A percentile compares a stretch with the other conserved stretches of the same genome.
These are phyloP conservation scores for Chenopodium berlandieri DNA, from an alignment of 148 eudicot genomes.

Conservation along the genomic window DNA sequence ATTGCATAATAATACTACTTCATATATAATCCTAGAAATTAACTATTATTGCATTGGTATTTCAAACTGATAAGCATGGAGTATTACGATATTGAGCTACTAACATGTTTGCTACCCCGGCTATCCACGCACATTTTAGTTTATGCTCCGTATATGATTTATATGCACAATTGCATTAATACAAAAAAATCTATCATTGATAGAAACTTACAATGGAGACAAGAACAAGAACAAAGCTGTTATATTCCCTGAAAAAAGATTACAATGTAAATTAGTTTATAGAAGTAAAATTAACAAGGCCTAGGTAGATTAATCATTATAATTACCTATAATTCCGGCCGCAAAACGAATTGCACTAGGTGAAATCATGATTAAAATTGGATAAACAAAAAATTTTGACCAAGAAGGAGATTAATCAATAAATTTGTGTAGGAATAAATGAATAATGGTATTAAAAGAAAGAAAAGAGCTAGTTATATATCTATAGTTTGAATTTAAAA, in stretches of 20 bases:
- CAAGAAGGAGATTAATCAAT: background rate
- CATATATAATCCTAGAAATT: no score
- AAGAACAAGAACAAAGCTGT: slow-evolving; percentile 54
- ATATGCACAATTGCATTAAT: background rate
- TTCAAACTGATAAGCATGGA: no score
- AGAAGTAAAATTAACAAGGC: background rate
- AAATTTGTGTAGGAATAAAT: background rate
- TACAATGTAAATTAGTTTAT: background rate
- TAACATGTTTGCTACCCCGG: no score
- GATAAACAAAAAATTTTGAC: background rate
- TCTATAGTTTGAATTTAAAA: background rate
- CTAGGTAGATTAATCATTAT: background rate
- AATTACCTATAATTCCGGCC: slow-evolving; percentile 44
- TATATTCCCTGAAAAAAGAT: slow-evolving; percentile 56
- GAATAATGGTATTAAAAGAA: background rate
- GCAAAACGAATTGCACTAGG: slow-evolving; percentile 33
- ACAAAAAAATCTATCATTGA: background rate
- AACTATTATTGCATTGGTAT: no score
- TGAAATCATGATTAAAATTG: slow-evolving; percentile 31
- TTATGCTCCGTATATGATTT: background rate
- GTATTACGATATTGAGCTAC: no score
- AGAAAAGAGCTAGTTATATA: background rate
- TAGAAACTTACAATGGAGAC: slow-evolving; percentile 59
- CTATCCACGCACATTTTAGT: background rate
- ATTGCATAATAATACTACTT: background rate